Evolutionary conservation across 202 grass and related monocot species (phyloP).

Genomic region (Saccharum hybrid): DNA sequence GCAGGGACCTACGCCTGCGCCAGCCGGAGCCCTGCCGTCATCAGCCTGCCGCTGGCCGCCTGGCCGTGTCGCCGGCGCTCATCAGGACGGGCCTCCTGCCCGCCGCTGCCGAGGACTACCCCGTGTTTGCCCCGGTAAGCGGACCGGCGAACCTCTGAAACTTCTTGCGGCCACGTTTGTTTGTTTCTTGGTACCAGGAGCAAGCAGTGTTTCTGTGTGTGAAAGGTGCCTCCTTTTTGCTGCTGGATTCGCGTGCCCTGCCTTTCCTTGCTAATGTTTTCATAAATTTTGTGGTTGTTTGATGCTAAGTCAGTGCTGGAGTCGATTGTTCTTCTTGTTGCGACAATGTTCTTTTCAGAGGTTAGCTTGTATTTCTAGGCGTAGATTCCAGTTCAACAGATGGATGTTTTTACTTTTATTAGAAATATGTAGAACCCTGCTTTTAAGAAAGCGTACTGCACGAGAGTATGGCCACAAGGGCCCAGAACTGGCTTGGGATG

Average conservation of each 20-base stretch:
- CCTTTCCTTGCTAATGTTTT: not conserved
- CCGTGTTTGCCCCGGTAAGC: slow-evolving; percentile 90
- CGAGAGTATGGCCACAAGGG: not conserved
- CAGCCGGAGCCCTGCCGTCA: slow-evolving; percentile 65
- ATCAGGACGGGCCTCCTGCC: slow-evolving; percentile 48
- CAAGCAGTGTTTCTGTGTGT: not conserved
- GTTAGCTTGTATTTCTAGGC: not conserved
- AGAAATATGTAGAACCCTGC: not conserved
- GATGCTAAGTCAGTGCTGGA: too few species aligned
- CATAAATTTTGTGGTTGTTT: not conserved
- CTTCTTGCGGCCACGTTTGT: slow-evolving; percentile 18
- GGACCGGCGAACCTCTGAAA: not conserved
- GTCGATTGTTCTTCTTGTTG: not conserved
- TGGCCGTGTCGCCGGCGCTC: slow-evolving; percentile 55
- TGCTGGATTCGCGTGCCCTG: slow-evolving; percentile 29
- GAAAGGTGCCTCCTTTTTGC: not conserved
- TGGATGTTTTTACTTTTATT: not conserved
- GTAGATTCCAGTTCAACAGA: not conserved
- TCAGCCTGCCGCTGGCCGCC: slow-evolving; percentile 56
- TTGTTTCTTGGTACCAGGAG: slow-evolving; percentile 14
- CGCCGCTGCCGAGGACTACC: slow-evolving; percentile 71
- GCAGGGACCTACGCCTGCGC: slow-evolving; percentile 27
- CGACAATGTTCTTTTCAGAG: not conserved
- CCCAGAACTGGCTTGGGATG: not conserved
- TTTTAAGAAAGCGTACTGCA: not conserved